Evolutionary conservation across 257 asterid genomes (phyloP), one percentile per base, ranked within the genome.

Genomic region (Cynanchum wilfordii): DNA sequence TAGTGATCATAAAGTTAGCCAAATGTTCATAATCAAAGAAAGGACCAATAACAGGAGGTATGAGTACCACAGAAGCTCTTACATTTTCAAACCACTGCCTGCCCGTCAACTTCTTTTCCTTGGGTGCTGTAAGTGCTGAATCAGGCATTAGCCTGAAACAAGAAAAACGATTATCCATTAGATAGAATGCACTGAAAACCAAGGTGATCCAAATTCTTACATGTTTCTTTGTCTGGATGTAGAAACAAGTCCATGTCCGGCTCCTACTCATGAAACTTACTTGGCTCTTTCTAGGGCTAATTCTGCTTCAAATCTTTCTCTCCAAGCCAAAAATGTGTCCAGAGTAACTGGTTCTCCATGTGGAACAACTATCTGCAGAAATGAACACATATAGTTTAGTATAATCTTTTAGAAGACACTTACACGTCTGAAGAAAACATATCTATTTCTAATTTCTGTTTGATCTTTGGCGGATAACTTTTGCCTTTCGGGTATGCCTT

Each of bases 271-370:
- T 69, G 72, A 77, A 69, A 84, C 95, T 92, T 82, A 95, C 99
- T 95, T 92, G 81, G 98, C 99, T 84, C 90, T 89, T 84, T 92
- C 97, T 44, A 95, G 91, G 20, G 99, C 96, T 84, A 92, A 80
- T 84, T 95, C 99, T n/a, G 98, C 99, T 85, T 95, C 99, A 81
- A 74, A 92, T 87, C 90, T 95, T 76, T 95, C 99, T 72, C 98
- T 87, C 99, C 99, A 95, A 45, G 97, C 99, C 91, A 86, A 79
- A 85, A 95, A 95, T 30, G 97, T 85, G 4, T 95, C 98, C 22
- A 92, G 84, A 5, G 98, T 95, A 57, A 95, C 99, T 19, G 97
- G 89, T 85, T 95, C 99, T 84, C 98, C 99, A 68, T 95, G 99
- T 27, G 99, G 98, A 69, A 92, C 77, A 77, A 95, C 84, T 75